A percentile compares a stretch with the other conserved stretches of the same genome.
Conservation (phyloP, 129 eudicot species). For the Kitagawia praeruptora region DNA sequence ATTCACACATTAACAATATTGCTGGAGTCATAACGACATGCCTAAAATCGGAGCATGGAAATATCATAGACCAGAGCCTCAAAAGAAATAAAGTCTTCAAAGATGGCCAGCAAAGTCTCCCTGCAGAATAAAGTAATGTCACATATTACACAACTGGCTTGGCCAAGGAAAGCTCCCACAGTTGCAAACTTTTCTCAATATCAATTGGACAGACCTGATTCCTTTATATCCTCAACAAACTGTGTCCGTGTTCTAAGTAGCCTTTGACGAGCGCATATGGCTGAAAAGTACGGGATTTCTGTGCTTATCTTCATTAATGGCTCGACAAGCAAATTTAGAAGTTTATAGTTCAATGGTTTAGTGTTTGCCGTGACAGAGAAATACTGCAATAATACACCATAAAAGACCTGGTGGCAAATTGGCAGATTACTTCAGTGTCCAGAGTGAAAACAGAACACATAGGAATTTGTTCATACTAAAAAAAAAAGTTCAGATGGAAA, state of each 20-base stretch:
- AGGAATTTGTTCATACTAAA: not conserved
- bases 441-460: not conserved
- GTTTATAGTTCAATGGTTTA: conserved; percentile 63
- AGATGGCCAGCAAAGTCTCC: conserved; percentile 89
- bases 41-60: conserved; percentile 98
- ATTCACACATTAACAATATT: conserved; percentile 76
- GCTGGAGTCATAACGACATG: conserved; percentile 97
- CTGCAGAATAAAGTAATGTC: conserved; percentile 27
- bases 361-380: conserved; percentile 78
- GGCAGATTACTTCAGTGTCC: not conserved
- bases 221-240: conserved; percentile 62
- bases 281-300: conserved; percentile 86
- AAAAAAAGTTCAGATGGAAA: not conserved
- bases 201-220: conserved; percentile 38
- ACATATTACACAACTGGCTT: not conserved
- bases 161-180: not conserved
- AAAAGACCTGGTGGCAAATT: conserved; percentile 60
- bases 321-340: conserved; percentile 74
- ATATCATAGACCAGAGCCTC: conserved; percentile 96
- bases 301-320: conserved; percentile 95
- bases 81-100: conserved; percentile 68
- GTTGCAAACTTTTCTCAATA: not conserved
- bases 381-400: conserved; percentile 84
- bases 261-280: conserved; percentile 93
- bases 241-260: conserved; percentile 56